These are phyloP conservation scores for Sugiyamaella grinbergsii DNA, from an alignment of 1,139 yeast genomes.

Conservation along the genomic window DNA sequence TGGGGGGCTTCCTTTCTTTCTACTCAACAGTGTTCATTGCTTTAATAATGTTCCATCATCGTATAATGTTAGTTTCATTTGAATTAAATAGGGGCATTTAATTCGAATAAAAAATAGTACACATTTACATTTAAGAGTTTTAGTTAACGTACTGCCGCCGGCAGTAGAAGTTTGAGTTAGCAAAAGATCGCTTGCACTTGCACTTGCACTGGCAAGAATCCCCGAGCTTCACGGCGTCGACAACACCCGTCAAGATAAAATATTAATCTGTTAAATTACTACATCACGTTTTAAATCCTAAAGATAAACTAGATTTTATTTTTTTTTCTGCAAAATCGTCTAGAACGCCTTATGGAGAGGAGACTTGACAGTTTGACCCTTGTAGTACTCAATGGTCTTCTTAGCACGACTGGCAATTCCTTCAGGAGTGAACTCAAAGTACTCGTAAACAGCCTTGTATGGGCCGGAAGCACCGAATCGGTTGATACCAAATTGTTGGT, in stretches of 20 bases:
- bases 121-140: neutral
- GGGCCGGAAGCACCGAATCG: conserved; percentile 98
- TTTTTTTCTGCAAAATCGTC: conserved; percentile 9
- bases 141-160: too few species aligned
- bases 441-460: conserved; percentile 78
- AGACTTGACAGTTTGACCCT: conserved; percentile 69
- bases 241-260: neutral
- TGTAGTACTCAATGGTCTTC: conserved; percentile 73
- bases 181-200: too few species aligned
- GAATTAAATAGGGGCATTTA: conserved; percentile 14
- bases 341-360: conserved; percentile 79
- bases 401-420: conserved; percentile 87
- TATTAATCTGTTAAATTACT: conserved; percentile 11
- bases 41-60: neutral
- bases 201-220: too few species aligned
- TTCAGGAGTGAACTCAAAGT: conserved; percentile 89
- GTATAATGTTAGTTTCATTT: neutral
- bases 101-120: conserved; percentile 1
- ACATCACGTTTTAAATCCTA: neutral
- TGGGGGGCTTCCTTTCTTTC: conserved; percentile 10
- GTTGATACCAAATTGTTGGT: conserved; percentile 94
- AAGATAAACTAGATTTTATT: neutral
- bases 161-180: too few species aligned
- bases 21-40: too few species aligned
- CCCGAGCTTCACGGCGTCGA: too few species aligned